phyloP scores from a whole-genome alignment of 2,329 filamentous ascomycete species.

The Karstenula rhodostoma region DNA sequence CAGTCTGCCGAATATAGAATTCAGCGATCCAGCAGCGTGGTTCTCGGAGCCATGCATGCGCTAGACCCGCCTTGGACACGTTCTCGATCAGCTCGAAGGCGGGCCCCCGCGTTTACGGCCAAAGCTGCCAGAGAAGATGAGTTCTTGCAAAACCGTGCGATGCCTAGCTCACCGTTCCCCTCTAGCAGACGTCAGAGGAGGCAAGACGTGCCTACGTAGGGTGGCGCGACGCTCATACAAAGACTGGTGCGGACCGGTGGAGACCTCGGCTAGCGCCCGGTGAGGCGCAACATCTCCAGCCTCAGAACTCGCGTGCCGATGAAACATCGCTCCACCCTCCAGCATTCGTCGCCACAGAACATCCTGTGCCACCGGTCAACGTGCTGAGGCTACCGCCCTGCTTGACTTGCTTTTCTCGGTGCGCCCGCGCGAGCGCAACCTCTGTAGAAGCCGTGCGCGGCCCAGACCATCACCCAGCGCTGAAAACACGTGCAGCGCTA shows the following conservation, averaged over 20 bases:
- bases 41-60: conserved; percentile 42
- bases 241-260: too few species aligned
- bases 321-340: conserved; percentile 31
- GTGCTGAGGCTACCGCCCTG: conserved; percentile 34
- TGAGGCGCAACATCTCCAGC: conserved; percentile 28
- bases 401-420: conserved; percentile 26
- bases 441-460: conserved; percentile 35
- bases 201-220: not conserved
- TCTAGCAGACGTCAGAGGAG: conserved; percentile 8
- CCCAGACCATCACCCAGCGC: conserved; percentile 38
- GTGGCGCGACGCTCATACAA: conserved; percentile 4
- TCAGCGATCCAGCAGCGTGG: conserved; percentile 33
- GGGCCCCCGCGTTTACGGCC: conserved; percentile 12
- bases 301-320: conserved; percentile 32
- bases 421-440: conserved; percentile 29
- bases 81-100: conserved; percentile 30
- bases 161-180: conserved; percentile 19
- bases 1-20: conserved; percentile 36
- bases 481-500: conserved; percentile 38
- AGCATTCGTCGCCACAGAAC: conserved; percentile 24
- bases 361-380: conserved; percentile 38
- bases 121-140: not conserved
- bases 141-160: conserved; percentile 6
- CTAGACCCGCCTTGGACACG: conserved; percentile 23
- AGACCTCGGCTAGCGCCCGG: conserved; percentile 30